Conservation (phyloP, 192 early-diverging fungal species). For the Dissophora ornata region DNA sequence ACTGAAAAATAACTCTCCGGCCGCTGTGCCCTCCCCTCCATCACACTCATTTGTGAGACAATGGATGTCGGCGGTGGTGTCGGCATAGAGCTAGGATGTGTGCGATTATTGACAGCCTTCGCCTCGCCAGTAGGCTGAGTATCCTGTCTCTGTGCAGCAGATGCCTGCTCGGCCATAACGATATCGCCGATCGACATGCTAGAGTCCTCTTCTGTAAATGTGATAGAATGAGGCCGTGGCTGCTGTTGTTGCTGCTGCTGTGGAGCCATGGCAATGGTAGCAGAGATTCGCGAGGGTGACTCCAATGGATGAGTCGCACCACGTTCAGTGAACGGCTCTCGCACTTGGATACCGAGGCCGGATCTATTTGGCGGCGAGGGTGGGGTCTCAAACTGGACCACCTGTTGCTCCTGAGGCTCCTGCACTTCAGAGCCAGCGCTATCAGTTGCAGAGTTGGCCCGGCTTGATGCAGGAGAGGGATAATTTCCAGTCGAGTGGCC, state of each 20-base stretch:
- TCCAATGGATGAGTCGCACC: conserved; percentile 46
- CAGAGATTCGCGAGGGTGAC: not conserved
- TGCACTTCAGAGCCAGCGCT: not conserved
- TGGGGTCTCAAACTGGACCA: conserved; percentile 24
- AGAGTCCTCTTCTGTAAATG: conserved; percentile 31
- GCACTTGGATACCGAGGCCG: conserved; percentile 41
- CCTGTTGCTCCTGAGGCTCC: not conserved
- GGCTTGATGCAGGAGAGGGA: conserved; percentile 18
- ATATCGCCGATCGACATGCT: conserved; percentile 36
- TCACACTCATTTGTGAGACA: conserved; percentile 12
- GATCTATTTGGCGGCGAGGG: conserved; percentile 29
- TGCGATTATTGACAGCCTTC: not conserved
- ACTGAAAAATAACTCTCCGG: too few relatives aligned
- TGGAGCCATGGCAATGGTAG: not conserved
- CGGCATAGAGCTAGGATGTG: conserved; percentile 18
- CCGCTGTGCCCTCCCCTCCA: conserved; percentile 20
- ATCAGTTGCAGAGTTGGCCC: conserved; percentile 1
- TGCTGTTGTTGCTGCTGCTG: not conserved
- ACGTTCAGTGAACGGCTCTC: conserved; percentile 28
- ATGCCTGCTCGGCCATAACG: conserved; percentile 34
- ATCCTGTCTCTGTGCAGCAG: conserved; percentile 16
- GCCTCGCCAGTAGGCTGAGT: not conserved
- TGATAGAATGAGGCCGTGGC: conserved; percentile 2
- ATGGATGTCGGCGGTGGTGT: conserved; percentile 33
- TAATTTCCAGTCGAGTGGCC: conserved; percentile 1